Percentiles rank a stretch among this genome's conserved stretches.
Conservation (phyloP, 805 yeast genomes). For the Ogataea allantospora region DNA sequence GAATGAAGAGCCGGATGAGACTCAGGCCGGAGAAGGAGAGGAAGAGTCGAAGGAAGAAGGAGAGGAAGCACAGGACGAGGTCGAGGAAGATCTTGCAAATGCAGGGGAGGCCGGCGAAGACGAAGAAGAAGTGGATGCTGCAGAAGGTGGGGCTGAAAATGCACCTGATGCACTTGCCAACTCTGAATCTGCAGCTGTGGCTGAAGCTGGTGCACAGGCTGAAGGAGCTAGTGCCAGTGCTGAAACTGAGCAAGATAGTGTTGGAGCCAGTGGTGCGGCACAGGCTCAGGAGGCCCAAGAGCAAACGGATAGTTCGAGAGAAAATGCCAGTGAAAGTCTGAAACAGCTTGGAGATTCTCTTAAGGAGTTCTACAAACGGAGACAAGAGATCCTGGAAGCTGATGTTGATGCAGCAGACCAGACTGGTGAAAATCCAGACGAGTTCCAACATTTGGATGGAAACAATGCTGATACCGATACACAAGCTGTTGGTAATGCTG, state of each 20-base stretch:
- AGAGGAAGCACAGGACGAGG: constrained; percentile 7
- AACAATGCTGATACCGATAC: constrained; percentile 76
- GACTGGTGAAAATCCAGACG: constrained; percentile 74
- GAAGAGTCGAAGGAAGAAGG: constrained; percentile 29
- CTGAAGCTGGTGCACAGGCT: constrained; percentile 35
- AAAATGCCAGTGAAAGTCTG: constrained; percentile 71
- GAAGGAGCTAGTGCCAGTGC: constrained; percentile 40
- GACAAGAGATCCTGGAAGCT: constrained; percentile 80
- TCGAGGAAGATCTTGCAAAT: constrained; percentile 10
- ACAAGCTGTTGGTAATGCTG: constrained; percentile 91
- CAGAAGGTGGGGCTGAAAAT: constrained; percentile 32
- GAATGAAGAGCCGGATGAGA: constrained; percentile 37
- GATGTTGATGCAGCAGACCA: constrained; percentile 52
- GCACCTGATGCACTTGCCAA: constrained; percentile 35
- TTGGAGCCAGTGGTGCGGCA: constrained; percentile 59
- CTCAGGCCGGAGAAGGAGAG: constrained; percentile 21
- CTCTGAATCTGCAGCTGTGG: constrained; percentile 35
- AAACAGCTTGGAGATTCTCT: constrained; percentile 88
- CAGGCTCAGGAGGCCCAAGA: constrained; percentile 40
- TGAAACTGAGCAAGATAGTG: constrained; percentile 49
- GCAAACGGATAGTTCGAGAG: constrained; percentile 54
- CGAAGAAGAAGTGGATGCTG: constrained; percentile 31
- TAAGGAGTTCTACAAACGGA: constrained; percentile 88
- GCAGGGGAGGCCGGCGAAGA: constrained; percentile 23
- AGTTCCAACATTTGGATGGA: constrained; percentile 80